A percentile compares a stretch with the other conserved stretches of the same genome.
Evolutionary conservation across 176 grass and related monocot genomes (phyloP).

Genomic region (Hsuehochloa calcarea): DNA sequence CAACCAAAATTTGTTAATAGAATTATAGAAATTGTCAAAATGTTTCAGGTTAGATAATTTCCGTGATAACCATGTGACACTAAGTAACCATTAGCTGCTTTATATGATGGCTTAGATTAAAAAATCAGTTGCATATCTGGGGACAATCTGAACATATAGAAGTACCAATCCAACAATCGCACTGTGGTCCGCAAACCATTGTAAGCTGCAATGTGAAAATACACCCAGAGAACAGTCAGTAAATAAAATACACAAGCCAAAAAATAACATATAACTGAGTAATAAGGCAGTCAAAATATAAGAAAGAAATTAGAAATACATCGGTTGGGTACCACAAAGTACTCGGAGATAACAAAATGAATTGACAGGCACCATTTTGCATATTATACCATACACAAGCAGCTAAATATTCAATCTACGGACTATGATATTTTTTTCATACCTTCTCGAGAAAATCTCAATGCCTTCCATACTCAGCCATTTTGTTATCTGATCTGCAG

Average conservation of each 20-base stretch:
- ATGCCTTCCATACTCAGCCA: neutral
- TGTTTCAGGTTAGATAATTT: neutral
- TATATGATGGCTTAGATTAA: neutral
- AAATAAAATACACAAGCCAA: constrained; percentile 9
- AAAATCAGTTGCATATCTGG: constrained; percentile 5
- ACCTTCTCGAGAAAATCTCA: constrained; percentile 30
- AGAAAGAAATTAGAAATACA: constrained; percentile 19
- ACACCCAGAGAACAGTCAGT: constrained; percentile 24
- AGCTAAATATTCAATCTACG: constrained; percentile 5
- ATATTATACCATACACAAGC: neutral
- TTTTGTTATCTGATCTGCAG: constrained; percentile 8
- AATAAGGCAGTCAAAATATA: neutral
- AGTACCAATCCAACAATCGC: constrained; percentile 10
- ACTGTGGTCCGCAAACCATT: constrained; percentile 1
- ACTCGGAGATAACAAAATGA: constrained; percentile 5
- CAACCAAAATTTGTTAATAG: constrained; percentile 43
- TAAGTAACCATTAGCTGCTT: constrained; percentile 31
- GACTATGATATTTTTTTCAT: neutral
- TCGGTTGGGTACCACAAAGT: neutral
- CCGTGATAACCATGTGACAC: constrained; percentile 15
- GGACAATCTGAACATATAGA: neutral
- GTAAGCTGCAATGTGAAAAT: constrained; percentile 31
- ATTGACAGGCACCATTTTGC: neutral
- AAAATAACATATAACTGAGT: constrained; percentile 6
- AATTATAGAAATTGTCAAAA: constrained; percentile 30